Percentiles rank a stretch among this genome's conserved stretches.
These are phyloP conservation scores for Colletotrichum sidae DNA, from an alignment of 2,329 filamentous ascomycete species.

Conservation along the genomic window DNA sequence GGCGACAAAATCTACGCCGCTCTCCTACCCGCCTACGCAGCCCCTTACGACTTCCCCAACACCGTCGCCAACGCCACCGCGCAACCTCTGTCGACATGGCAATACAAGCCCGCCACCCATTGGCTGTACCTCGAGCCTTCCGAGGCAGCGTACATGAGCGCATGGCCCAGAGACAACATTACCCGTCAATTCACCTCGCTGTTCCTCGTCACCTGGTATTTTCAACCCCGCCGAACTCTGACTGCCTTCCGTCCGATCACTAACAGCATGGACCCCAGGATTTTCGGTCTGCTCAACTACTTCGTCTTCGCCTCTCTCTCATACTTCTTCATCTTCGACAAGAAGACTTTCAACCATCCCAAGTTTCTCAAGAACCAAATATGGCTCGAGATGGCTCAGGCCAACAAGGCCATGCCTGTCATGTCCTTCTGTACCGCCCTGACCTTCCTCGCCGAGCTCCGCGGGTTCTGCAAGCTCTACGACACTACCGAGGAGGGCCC, in stretches of 20 bases:
- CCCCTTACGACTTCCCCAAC: slow-evolving; percentile 64
- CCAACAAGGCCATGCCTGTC: slow-evolving; percentile 79
- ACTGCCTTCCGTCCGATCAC: slow-evolving; percentile 11
- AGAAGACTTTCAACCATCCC: slow-evolving; percentile 87
- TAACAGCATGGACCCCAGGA: slow-evolving; percentile 60
- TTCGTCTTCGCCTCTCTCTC: slow-evolving; percentile 86
- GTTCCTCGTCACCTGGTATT: slow-evolving; percentile 87
- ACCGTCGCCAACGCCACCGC: slow-evolving; percentile 65
- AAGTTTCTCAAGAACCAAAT: slow-evolving; percentile 97
- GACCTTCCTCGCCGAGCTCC: slow-evolving; percentile 85
- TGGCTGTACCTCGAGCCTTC: slow-evolving; percentile 78
- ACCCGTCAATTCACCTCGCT: slow-evolving; percentile 80
- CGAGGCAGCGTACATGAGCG: slow-evolving; percentile 82
- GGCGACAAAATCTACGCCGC: slow-evolving; percentile 84
- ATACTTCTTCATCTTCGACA: slow-evolving; percentile 92
- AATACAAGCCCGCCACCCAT: slow-evolving; percentile 78
- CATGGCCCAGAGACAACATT: slow-evolving; percentile 81
- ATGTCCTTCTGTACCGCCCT: slow-evolving; percentile 87
- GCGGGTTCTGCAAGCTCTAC: slow-evolving; percentile 89
- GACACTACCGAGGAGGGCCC: slow-evolving; percentile 81
- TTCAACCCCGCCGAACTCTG: neutral
- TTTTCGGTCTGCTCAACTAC: slow-evolving; percentile 88
- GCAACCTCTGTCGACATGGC: slow-evolving; percentile 69
- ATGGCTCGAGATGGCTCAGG: slow-evolving; percentile 84
- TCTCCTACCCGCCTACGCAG: slow-evolving; percentile 70